Base-by-base conservation (phyloP, 441 rosid genomes). In the Capsella rubella region DNA sequence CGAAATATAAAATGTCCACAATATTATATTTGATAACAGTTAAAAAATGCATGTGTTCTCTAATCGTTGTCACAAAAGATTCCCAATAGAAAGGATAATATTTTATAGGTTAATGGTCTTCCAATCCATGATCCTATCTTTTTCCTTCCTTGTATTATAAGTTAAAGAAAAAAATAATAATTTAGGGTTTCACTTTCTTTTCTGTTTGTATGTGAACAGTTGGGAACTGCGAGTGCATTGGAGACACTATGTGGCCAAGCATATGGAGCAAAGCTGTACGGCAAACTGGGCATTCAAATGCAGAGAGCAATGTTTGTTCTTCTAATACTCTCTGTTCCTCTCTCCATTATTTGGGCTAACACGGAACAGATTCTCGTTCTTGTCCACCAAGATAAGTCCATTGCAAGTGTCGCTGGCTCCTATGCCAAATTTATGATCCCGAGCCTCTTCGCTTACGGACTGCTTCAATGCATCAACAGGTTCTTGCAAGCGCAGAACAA, bases 401-500 rank as follows among this genome's bases (percentile, higher is more conserved):
- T 84, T 37, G 68, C 88, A 3, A 12, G 29, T 4, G 77, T 53
- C 34, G 90, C 91, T 0, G 94, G 92, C 52, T 47, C 54, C 1
- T 90, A 86, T 58, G 89, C 88, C 1, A 66, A 72, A 11, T 83
- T 47, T 75, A 86, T 88, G 88, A 85, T 88, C 63, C 94, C 96
- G 0, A 73, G 86, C 47, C 64, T 90, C 39, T 90, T 87, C 11
- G 94, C 91, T 3, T 86, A 83, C 37, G 89, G 84, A 2, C 61
- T 90, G 37, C 92, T 89, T 55, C 89, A 87, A 61, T 85, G 90
- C 72, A 85, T 87, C 0, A 78, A 64, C 64, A 87, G 82, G 76
- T 87, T 90, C 79, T 75, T 90, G 50, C 94, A 89, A 56, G 79
- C 89, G 0, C 95, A 91, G 65, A 89, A 67, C 82, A 81, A 75